These are phyloP conservation scores for Colletotrichum destructivum DNA, from an alignment of 2,329 filamentous ascomycete genomes.

Conservation along the genomic window DNA sequence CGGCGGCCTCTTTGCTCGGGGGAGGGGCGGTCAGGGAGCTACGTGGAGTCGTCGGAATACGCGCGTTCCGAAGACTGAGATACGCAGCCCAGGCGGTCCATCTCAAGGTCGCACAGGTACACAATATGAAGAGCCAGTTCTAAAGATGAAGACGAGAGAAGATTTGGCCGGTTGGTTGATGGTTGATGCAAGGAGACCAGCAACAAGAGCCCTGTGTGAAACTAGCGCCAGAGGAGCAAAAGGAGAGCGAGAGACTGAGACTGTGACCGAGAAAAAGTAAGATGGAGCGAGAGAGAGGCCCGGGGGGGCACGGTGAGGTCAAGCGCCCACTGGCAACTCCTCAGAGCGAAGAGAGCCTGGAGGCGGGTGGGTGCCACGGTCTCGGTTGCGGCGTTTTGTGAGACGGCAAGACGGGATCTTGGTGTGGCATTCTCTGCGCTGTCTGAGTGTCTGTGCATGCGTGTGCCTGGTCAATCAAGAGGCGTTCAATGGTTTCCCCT, in stretches of 20 bases:
- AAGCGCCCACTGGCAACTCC: constrained; percentile 16
- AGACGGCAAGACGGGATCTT: constrained; percentile 18
- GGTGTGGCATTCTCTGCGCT: constrained; percentile 14
- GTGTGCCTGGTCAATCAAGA: constrained; percentile 6
- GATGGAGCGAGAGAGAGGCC: background rate
- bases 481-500: constrained; percentile 1
- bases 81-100: background rate
- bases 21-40: background rate
- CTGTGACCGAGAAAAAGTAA: too few species aligned
- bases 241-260: background rate
- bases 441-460: constrained; percentile 13
- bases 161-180: background rate
- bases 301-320: constrained; percentile 24
- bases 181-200: background rate
- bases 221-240: constrained; percentile 8
- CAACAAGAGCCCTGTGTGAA: constrained; percentile 10
- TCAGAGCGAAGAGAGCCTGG: background rate
- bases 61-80: constrained; percentile 7
- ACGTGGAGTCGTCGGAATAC: constrained; percentile 8
- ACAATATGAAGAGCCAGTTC: too few species aligned
- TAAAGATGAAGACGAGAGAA: background rate
- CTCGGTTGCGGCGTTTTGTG: constrained; percentile 35
- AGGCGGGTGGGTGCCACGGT: constrained; percentile 15
- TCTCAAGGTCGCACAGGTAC: too few species aligned
- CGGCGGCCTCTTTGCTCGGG: background rate